phyloP scores from a whole-genome alignment of 257 asterid species.

The Sherardia arvensis region DNA sequence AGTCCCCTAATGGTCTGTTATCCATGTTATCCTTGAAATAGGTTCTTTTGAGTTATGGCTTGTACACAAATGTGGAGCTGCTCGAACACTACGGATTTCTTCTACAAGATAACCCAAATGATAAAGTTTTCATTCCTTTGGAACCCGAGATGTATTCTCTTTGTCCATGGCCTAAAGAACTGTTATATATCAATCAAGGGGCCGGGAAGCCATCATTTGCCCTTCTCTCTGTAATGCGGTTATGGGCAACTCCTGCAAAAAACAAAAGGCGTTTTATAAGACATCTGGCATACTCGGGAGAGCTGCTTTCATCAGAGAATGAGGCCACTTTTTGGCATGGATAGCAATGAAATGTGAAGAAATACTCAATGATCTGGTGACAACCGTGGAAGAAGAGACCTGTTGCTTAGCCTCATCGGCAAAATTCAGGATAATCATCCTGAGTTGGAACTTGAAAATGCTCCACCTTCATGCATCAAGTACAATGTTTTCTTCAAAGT shows the following conservation, averaged over 20 bases:
- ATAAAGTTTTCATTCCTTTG: constrained; percentile 61
- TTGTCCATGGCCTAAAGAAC: constrained; percentile 63
- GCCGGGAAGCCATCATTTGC: constrained; percentile 81
- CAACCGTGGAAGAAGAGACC: constrained; percentile 51
- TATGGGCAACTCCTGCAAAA: constrained; percentile 77
- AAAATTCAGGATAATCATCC: constrained; percentile 22
- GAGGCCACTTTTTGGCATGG: constrained; percentile 54
- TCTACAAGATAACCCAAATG: constrained; percentile 63
- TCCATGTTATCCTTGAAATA: constrained; percentile 25
- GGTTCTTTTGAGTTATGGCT: constrained; percentile 94
- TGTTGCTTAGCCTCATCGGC: constrained; percentile 31
- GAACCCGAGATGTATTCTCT: constrained; percentile 59
- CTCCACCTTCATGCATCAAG: constrained; percentile 23
- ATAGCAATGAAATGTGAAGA: constrained; percentile 30
- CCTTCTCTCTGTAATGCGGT: constrained; percentile 49
- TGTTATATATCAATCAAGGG: constrained; percentile 49
- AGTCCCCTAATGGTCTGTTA: not conserved
- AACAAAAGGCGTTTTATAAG: constrained; percentile 41
- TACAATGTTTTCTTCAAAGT: constrained; percentile 28
- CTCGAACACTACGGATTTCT: constrained; percentile 90
- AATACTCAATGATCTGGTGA: constrained; percentile 28
- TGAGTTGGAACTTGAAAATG: constrained; percentile 14
- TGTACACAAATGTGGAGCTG: constrained; percentile 88
- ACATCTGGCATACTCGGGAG: constrained; percentile 54
- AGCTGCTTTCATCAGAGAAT: constrained; percentile 42